phyloP scores from a whole-genome alignment of 108 stramenopile genomes.

The Skeletonema tropicum region DNA sequence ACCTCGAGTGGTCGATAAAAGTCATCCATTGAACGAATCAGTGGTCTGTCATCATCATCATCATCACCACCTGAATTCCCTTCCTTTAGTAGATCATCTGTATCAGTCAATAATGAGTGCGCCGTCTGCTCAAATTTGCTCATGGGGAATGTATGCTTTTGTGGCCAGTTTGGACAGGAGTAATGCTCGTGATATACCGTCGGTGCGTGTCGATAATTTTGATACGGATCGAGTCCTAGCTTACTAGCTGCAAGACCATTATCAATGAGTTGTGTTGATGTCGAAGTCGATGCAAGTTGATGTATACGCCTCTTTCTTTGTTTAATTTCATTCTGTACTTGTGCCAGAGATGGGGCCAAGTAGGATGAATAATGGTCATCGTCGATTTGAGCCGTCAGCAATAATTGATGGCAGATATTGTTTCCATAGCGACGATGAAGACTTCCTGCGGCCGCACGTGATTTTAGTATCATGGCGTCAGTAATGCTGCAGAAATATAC shows the following conservation, averaged over 20 bases:
- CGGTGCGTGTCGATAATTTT: slow-evolving; percentile 66
- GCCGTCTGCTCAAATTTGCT: slow-evolving; percentile 61
- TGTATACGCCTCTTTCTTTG: not conserved
- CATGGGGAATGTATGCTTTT: slow-evolving; percentile 73
- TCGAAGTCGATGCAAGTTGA: not conserved
- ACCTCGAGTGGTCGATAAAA: slow-evolving; percentile 56
- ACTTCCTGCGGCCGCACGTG: not conserved
- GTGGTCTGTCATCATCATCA: not conserved
- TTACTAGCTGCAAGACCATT: slow-evolving; percentile 48
- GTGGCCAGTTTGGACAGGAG: slow-evolving; percentile 69
- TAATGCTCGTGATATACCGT: slow-evolving; percentile 78
- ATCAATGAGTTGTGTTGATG: not conserved
- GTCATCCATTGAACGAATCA: not conserved
- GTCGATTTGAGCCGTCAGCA: not conserved
- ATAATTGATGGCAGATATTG: not conserved
- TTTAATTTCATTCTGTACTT: slow-evolving; percentile 7
- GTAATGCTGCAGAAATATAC: not conserved
- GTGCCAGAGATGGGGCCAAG: slow-evolving; percentile 15
- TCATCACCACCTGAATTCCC: not conserved
- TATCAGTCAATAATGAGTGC: slow-evolving; percentile 44
- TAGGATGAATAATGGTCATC: not conserved
- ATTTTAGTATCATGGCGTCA: not conserved
- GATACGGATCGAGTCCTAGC: slow-evolving; percentile 55
- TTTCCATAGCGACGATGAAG: not conserved
- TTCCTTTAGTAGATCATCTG: slow-evolving; percentile 12